Conservation (phyloP, 1,284 basidiomycete species). For the Abortiporus biennis region DNA sequence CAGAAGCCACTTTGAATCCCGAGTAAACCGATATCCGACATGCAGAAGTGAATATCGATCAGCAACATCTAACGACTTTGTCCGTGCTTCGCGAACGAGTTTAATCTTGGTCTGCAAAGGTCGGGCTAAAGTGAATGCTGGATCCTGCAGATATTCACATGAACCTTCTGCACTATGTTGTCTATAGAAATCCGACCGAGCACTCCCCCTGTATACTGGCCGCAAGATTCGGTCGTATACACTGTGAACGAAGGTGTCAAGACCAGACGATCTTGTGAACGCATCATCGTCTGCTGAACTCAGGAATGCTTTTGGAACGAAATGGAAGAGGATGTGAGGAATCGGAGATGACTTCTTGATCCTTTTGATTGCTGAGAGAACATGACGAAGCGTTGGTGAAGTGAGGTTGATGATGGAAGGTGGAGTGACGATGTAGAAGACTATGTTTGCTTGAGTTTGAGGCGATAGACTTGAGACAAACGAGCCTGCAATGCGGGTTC, state of each 20-base stretch:
- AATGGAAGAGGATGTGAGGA: slow-evolving; percentile 51
- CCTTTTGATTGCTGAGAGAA: slow-evolving; percentile 54
- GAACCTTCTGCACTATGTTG: slow-evolving; percentile 31
- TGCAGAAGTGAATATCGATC: slow-evolving; percentile 70
- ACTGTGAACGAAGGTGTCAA: slow-evolving; percentile 32
- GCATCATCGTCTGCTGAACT: background rate
- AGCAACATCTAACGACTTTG: slow-evolving; percentile 55
- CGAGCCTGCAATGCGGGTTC: slow-evolving; percentile 18
- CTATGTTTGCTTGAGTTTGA: slow-evolving; percentile 34
- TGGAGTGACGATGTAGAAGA: slow-evolving; percentile 67
- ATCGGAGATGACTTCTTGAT: slow-evolving; percentile 39
- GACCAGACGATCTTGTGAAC: too few species aligned
- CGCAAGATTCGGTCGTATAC: slow-evolving; percentile 67
- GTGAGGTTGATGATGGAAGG: slow-evolving; percentile 48
- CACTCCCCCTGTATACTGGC: slow-evolving; percentile 53
- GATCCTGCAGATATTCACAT: slow-evolving; percentile 51
- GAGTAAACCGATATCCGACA: slow-evolving; percentile 61
- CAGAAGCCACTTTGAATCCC: slow-evolving; percentile 67
- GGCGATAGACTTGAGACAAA: slow-evolving; percentile 42
- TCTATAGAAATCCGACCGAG: slow-evolving; percentile 38
- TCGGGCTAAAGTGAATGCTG: slow-evolving; percentile 58
- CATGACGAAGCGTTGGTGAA: slow-evolving; percentile 57
- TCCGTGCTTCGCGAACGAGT: slow-evolving; percentile 37
- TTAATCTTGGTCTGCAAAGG: slow-evolving; percentile 36
- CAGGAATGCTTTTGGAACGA: slow-evolving; percentile 61